Percentiles rank a stretch among this genome's conserved stretches.
Evolutionary conservation across 31 red algal species (phyloP).

Genomic region (Odonthalia washingtoniensis): DNA sequence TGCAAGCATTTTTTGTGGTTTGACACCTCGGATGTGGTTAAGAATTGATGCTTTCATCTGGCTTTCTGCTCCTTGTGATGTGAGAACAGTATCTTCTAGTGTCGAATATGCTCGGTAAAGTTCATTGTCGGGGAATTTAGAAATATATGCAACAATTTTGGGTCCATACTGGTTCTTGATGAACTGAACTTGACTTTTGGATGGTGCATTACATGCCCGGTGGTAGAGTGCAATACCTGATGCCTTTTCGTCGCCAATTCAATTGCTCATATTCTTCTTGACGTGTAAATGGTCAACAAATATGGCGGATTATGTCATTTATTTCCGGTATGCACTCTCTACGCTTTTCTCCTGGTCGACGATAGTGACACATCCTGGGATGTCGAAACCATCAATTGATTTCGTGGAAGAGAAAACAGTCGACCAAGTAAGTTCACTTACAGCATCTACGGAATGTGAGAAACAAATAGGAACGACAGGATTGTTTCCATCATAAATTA

Average conservation of each 20-base stretch:
- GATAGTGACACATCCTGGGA: not conserved
- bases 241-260: not conserved
- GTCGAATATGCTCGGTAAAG: no score
- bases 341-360: not conserved
- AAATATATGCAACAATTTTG: no score
- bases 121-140: no score
- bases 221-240: not conserved
- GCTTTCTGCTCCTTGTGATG: slow-evolving; percentile 17
- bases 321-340: not conserved
- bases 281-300: not conserved
- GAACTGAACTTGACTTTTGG: not conserved
- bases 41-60: not conserved
- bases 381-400: not conserved
- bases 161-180: not conserved
- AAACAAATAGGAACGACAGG: not conserved
- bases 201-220: not conserved
- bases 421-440: not conserved
- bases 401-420: not conserved
- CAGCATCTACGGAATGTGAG: not conserved
- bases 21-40: slow-evolving; percentile 13
- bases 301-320: not conserved
- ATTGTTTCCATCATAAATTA: not conserved
- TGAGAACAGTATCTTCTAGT: no score
- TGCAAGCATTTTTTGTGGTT: slow-evolving; percentile 37
- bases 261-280: no score